Conservation (phyloP, 208 protist genomes). For the Crithidia fasciculata region DNA sequence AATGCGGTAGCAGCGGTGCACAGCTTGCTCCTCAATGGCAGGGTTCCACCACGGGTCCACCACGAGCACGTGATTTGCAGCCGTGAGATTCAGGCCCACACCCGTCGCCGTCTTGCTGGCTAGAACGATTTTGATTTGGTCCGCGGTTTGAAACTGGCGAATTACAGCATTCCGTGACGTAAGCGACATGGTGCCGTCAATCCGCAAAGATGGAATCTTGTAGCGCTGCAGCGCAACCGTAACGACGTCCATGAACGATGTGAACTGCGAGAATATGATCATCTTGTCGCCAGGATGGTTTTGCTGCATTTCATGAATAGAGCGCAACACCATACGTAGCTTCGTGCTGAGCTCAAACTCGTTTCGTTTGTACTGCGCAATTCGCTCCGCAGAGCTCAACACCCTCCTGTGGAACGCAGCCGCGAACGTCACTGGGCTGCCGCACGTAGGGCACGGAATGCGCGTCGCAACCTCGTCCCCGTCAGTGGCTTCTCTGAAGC, state of each 20-base stretch:
- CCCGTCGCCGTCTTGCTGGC: slow-evolving; percentile 96
- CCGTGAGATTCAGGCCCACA: slow-evolving; percentile 97
- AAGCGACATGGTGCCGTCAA: slow-evolving; percentile 94
- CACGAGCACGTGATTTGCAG: slow-evolving; percentile 95
- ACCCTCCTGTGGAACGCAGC: slow-evolving; percentile 67
- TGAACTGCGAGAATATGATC: slow-evolving; percentile 99
- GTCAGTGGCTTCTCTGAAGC: slow-evolving; percentile 80
- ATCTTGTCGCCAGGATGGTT: slow-evolving; percentile 90
- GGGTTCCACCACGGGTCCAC: slow-evolving; percentile 98
- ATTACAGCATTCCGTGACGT: slow-evolving; percentile 79
- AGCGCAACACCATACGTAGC: slow-evolving; percentile 79
- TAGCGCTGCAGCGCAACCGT: slow-evolving; percentile 77
- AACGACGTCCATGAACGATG: slow-evolving; percentile 96
- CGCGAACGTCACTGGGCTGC: slow-evolving; percentile 45
- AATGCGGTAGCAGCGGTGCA: slow-evolving; percentile 96
- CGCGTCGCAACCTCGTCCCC: slow-evolving; percentile 69
- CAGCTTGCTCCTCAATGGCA: slow-evolving; percentile 95
- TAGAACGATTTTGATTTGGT: slow-evolving; percentile 80
- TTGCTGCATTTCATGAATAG: slow-evolving; percentile 71
- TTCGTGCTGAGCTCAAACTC: slow-evolving; percentile 88
- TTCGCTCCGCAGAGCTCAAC: slow-evolving; percentile 67
- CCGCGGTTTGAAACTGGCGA: slow-evolving; percentile 70
- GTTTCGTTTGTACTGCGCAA: slow-evolving; percentile 71
- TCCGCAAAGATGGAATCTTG: slow-evolving; percentile 73
- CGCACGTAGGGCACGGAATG: slow-evolving; percentile 73